Base-by-base conservation (phyloP, 768 basidiomycete species). In the Serendipita sp. region DNA sequence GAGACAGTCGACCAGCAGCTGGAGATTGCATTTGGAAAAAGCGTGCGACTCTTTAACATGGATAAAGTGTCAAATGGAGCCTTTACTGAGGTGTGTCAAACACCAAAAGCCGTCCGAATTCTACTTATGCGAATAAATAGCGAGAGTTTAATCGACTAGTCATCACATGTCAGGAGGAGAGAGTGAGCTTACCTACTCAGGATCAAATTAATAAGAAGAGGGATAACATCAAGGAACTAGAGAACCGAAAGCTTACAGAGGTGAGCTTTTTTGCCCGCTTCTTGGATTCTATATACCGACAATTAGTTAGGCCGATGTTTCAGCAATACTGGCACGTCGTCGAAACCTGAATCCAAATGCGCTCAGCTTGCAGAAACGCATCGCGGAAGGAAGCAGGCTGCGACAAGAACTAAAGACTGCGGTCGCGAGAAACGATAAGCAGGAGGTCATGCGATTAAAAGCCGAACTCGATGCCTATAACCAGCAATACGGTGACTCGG, bases 1-100 rank as follows among this genome's bases (percentile, higher is more conserved):
- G 77, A 77, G 66, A 76, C 72, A 41, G 80, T 86, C 51, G 82
- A 92, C 69, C 80, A 89, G 66, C 76, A 77, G 0, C 77, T 97
- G 13, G 80, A 87, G 66, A 81, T 97, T 54, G 83, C 83, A 69
- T 87, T 93, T 70, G 94, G 91, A 7, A 82, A 81, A 65, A 81
- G 84, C 0, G 71, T 79, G 5, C 79, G 78, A 65, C 66, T 74
- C 0, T 92, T 87, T 70, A 72, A 74, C 2, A 92, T 99, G 86
- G 90, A 92, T 71, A 87, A 86, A 68, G 83, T 95, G 5, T 95
- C 92, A 4, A 95, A 97, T 71, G 75, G 80, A 0, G 65, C 75
- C 2, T 86, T 92, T 65, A 76, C 75, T 10, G 73, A 77, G 67
- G 94, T 93, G 56, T 62, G 84, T n/a, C 7, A n/a, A 18, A 18